Evolutionary conservation across 106 monocot species (phyloP).

Genomic region (Acorus gramineus): DNA sequence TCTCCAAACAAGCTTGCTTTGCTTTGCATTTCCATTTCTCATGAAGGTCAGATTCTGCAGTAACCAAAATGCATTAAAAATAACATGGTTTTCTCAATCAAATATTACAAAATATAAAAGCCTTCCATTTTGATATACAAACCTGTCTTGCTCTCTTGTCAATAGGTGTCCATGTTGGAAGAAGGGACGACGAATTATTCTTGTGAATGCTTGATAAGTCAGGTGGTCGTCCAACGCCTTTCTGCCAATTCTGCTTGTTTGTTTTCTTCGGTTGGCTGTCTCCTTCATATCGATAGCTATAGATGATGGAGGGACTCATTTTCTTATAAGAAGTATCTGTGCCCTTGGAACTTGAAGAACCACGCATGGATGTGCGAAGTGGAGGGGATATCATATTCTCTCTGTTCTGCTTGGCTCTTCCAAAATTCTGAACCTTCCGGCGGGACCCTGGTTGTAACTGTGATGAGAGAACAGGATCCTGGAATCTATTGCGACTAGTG

Average conservation of each 20-base stretch:
- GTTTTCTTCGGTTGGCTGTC: slow-evolving; percentile 10
- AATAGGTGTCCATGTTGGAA: slow-evolving; percentile 68
- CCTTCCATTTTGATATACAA: neutral
- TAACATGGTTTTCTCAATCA: neutral
- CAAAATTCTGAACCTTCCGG: slow-evolving; percentile 27
- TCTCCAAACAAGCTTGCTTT: slow-evolving; percentile 92
- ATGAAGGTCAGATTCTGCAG: slow-evolving; percentile 81
- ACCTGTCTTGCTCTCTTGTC: slow-evolving; percentile 99
- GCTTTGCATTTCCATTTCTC: slow-evolving; percentile 69
- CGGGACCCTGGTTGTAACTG: slow-evolving; percentile 8
- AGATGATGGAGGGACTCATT: too few relatives aligned
- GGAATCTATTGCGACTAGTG: slow-evolving; percentile 12
- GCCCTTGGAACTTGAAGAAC: slow-evolving; percentile 20
- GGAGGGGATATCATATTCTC: slow-evolving; percentile 12
- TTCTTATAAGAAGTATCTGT: slow-evolving; percentile 20
- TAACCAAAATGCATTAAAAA: slow-evolving; percentile 1
- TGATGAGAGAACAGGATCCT: slow-evolving; percentile 14
- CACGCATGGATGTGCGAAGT: slow-evolving; percentile 25
- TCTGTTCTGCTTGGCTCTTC: slow-evolving; percentile 36
- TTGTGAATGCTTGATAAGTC: slow-evolving; percentile 15
- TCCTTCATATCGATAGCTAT: slow-evolving; percentile 30
- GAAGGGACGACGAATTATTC: slow-evolving; percentile 24
- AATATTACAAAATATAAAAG: too few relatives aligned
- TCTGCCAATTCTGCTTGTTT: slow-evolving; percentile 20
- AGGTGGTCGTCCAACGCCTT: slow-evolving; percentile 10